phyloP scores from a whole-genome alignment of 805 yeast genomes.

The Candida oleophila region DNA sequence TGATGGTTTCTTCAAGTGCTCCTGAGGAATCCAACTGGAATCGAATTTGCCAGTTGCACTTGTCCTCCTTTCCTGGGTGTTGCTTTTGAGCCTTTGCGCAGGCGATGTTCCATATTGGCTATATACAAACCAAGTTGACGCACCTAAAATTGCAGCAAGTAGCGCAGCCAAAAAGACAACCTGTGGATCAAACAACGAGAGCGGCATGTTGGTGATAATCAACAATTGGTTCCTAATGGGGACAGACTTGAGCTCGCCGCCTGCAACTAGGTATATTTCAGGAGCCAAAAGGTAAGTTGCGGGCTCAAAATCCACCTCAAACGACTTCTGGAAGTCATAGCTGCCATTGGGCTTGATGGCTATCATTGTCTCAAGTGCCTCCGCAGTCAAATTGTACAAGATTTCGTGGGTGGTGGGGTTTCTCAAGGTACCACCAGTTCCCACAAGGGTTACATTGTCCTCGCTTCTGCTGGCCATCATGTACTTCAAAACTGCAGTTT shows the following conservation, averaged over 20 bases:
- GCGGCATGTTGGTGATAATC: constrained; percentile 57
- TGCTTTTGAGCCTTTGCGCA: constrained; percentile 16
- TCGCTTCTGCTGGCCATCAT: constrained; percentile 55
- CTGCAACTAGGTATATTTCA: constrained; percentile 50
- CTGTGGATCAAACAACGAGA: constrained; percentile 73
- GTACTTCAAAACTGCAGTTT: constrained; percentile 51
- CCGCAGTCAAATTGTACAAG: constrained; percentile 62
- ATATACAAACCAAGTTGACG: constrained; percentile 48
- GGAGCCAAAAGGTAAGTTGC: constrained; percentile 62
- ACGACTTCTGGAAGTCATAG: constrained; percentile 50
- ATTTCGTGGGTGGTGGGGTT: constrained; percentile 52
- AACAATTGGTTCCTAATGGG: constrained; percentile 60
- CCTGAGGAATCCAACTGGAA: constrained; percentile 59
- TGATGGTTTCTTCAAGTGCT: constrained; percentile 43
- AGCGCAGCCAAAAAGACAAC: constrained; percentile 61
- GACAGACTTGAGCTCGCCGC: constrained; percentile 51
- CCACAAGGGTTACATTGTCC: constrained; percentile 51
- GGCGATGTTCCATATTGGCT: constrained; percentile 39
- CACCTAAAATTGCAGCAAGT: constrained; percentile 48
- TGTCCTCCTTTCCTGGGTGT: constrained; percentile 21
- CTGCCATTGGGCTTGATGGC: constrained; percentile 49
- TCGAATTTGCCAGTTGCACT: constrained; percentile 29
- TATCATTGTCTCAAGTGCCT: constrained; percentile 59
- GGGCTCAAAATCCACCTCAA: constrained; percentile 59
- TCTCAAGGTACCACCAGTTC: constrained; percentile 66